Base-by-base conservation (phyloP, 768 basidiomycete genomes). In the Kwoniella botswanensis region DNA sequence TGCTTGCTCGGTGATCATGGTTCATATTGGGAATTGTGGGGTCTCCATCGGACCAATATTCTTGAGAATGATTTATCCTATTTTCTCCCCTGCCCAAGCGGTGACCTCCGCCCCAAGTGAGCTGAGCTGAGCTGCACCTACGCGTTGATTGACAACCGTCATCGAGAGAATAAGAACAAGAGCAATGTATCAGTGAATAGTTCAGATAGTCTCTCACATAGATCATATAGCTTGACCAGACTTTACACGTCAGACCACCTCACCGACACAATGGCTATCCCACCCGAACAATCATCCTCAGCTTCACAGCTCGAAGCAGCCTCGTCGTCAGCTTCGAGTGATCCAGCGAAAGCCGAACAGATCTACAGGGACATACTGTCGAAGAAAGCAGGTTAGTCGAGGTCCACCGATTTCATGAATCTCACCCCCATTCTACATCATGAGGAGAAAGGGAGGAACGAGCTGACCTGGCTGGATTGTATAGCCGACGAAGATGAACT, bases 341-440 rank as follows among this genome's bases (percentile, higher is more conserved):
- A 90, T 65, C 90, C 90, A 26, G 78, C 86, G 67, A 86, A 88
- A 63, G 90, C 92, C 4, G 92, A 93, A 81, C 80, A 84, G 46
- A 85, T 94, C n/a, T 93, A 92, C 85, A 89, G 89, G 73, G 86
- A 90, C 62, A 88, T 94, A 29, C 85, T 93, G 7, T 74, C 78
- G 18, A 82, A 86, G 52, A 83, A 87, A 71, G 75, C 78, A 53
- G 77, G 83, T 83, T 41, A 70, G 80, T 72, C 35, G 6, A 9
- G 35, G 5, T 6, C 35, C 35, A 35, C 7, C 7, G 5, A 35
- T 35, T 4, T 1, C 7, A 6, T 43, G n/a, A 42, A 18, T 42
- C 11, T 12, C 7, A 22, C 3, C 35, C 18, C 42, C 21, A 26
- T 9, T 50, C 21, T 1, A 18, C 24, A 44, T 42, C 24, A 13